Evolutionary conservation across 75 land plant species (phyloP), one percentile per base, ranked within the genome.

Genomic region (Ceratopteris richardii): DNA sequence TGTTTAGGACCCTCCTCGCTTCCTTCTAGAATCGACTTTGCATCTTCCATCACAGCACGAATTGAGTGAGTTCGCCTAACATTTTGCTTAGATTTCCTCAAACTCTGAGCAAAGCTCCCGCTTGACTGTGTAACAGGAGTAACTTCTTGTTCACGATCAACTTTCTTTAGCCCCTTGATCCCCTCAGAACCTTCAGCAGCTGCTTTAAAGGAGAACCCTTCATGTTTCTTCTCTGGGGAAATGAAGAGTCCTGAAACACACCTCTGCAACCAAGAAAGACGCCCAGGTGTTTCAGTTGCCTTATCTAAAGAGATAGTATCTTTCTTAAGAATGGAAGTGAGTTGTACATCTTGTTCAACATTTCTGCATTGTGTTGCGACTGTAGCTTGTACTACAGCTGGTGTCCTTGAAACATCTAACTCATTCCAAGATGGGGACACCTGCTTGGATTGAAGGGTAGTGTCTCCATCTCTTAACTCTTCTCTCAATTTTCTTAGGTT

Each of bases 21-120:
- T 23, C 17, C 16, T 16, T 75, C 77, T 20, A 79, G 56, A 20
- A 78, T 51, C 29, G 65, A 63, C 61, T 74, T 74, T 0, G 88
- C 82, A 43, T 86, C 91, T 47, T 87, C 79, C 56, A 81, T 82
- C 20, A 73, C 84, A 21, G 73, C 74, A 43, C 76, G 73, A 36
- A 80, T 72, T 43, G 90, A 74, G 12, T 80, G 82, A 22, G 86
- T 86, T 63, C 83, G 61, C 51, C 63, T 62, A 57, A 70, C 30
- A 16, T 44, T 21, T 60, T 58, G 79, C 17, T 39, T 19, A n/a
- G 22, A 1, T 16, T 21, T 44, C 14, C 23, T 17, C 22, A 5
- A 4, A 52, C 29, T 18, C 24, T 52, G 24, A 1, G 14, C 28
- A 52, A 26, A 2, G 54, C 23, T 26, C 18, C 23, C 29, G 14